Base-by-base conservation (phyloP, 1,284 basidiomycete species). In the Microbotryum intermedium region DNA sequence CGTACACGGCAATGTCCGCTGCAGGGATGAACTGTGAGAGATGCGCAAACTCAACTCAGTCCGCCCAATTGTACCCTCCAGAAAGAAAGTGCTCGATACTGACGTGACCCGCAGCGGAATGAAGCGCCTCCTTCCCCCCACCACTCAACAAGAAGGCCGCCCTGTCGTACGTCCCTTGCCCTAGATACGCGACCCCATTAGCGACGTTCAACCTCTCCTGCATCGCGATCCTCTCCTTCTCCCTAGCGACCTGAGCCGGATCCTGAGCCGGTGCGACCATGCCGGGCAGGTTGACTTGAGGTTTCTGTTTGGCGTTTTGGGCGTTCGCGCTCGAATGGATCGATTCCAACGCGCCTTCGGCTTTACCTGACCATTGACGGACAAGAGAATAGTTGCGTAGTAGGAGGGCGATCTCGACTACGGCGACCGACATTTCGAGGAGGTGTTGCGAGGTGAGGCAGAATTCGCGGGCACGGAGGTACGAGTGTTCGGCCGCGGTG, bases 281-380 rank as follows among this genome's bases (percentile, higher is more conserved):
- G 25, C 69, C 66, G 0, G 72, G 69, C 44, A 70, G 48, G 48
- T 60, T 62, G 54, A 69, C 63, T 42, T 58, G 59, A 48, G 50
- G 58, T 54, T 55, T 64, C 50, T 53, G 30, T 5, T 73, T 67
- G 20, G 71, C 53, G 20, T 66, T 62, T 8, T 34, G 58, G 8
- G 53, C 59, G 39, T 48, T 52, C 0, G 70, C 61, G 1, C 72
- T 64, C 9, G 76, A 67, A 6, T 75, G 70, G 3, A 81, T 77
- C 3, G 84, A 81, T 51, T 91, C 88, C 29, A 93, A 78, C 1
- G 90, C 87, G 0, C 86, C 83, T 59, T 92, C 90, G 9, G 90
- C 90, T 76, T 94, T 94, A 81, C 85, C 89, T 47, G 91, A 83
- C 72, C 91, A 92, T 4, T 87, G 89, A 20, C 84, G 79, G 46